Evolutionary conservation across 108 stramenopile species (phyloP).

Genomic region (Chaetoceros muelleri): DNA sequence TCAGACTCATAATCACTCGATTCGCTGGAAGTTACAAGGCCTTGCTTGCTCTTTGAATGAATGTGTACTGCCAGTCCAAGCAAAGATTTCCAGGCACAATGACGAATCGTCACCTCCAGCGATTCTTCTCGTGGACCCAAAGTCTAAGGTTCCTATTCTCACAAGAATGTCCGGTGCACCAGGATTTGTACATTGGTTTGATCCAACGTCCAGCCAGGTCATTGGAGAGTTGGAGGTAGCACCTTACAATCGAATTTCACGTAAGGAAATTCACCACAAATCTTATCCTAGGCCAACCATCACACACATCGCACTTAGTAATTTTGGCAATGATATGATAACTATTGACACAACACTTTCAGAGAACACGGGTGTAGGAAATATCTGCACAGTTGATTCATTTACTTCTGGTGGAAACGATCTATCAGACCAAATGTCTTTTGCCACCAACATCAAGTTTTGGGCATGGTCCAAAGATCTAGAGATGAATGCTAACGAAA

Average conservation of each 20-base stretch:
- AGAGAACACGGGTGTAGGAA: slow-evolving; percentile 52
- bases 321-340: slow-evolving; percentile 43
- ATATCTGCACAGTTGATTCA: slow-evolving; percentile 3
- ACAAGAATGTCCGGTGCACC: slow-evolving; percentile 44
- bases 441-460: slow-evolving; percentile 57
- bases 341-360: slow-evolving; percentile 57
- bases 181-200: slow-evolving; percentile 74
- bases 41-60: slow-evolving; percentile 22
- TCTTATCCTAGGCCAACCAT: slow-evolving; percentile 54
- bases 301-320: slow-evolving; percentile 34
- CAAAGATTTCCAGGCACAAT: too few species aligned
- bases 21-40: slow-evolving; percentile 55
- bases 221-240: slow-evolving; percentile 52
- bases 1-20: slow-evolving; percentile 40
- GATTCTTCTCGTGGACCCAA: slow-evolving; percentile 11
- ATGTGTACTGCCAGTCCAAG: slow-evolving; percentile 5
- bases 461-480: slow-evolving; percentile 26
- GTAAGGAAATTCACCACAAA: slow-evolving; percentile 32
- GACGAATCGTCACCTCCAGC: slow-evolving; percentile 6
- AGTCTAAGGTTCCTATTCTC: slow-evolving; percentile 11
- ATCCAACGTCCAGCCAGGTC: slow-evolving; percentile 36
- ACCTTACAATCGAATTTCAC: slow-evolving; percentile 64
- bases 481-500: slow-evolving; percentile 11
- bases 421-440: slow-evolving; percentile 19
- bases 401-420: background rate